Conservation (phyloP, 2,329 filamentous ascomycete genomes). For the Apiospora kogelbergensis region DNA sequence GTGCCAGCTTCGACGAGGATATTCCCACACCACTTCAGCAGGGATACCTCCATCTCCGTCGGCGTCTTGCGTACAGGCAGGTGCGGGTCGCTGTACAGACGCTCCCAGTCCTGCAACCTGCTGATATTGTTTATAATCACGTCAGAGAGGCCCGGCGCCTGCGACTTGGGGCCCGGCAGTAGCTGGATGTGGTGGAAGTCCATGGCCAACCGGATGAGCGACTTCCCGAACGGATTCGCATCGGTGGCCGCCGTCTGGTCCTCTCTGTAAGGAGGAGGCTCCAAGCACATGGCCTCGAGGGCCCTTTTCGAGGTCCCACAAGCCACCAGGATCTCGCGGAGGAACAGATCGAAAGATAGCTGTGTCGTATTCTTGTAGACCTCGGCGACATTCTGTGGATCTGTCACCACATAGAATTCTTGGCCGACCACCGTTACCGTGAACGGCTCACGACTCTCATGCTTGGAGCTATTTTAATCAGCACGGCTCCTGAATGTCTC, state of each 20-base stretch:
- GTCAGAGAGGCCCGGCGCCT: background rate
- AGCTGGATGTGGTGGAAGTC: background rate
- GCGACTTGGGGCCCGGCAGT: background rate
- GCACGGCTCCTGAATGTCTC: too few relatives aligned
- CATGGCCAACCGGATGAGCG: background rate
- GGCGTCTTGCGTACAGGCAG: background rate
- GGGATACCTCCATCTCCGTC: conserved; percentile 11
- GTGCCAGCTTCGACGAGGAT: conserved; percentile 20
- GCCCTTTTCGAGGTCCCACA: background rate
- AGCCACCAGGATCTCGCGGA: background rate
- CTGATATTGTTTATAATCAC: too few relatives aligned
- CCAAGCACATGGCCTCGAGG: background rate
- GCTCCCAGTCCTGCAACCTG: too few relatives aligned
- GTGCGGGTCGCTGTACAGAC: too few relatives aligned
- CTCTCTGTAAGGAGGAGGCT: background rate
- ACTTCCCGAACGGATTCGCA: conserved; percentile 2
- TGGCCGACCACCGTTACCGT: background rate
- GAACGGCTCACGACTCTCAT: background rate
- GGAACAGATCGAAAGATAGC: conserved; percentile 5
- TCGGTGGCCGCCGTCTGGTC: background rate
- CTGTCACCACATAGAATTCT: background rate
- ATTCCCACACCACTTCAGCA: conserved; percentile 24
- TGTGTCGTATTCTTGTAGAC: background rate
- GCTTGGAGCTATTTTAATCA: too few relatives aligned
- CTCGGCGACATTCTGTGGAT: background rate